Evolutionary conservation across 257 asterid genomes (phyloP).

Genomic region (Verbascum thapsus): DNA sequence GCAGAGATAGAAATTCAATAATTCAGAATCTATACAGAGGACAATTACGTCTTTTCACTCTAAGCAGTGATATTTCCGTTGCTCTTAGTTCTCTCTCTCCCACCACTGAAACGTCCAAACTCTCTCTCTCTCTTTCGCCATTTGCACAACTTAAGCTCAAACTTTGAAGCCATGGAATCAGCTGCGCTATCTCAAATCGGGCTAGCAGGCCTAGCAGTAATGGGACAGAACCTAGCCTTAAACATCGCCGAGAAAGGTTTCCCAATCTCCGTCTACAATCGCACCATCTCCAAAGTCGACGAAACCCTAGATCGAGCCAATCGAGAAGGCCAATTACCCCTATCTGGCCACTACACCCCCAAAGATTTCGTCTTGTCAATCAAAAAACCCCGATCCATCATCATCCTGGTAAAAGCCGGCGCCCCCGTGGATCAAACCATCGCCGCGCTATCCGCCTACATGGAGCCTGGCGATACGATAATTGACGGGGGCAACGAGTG

Average conservation of each 20-base stretch:
- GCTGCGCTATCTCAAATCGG: conserved; percentile 72
- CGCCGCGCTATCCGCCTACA: conserved; percentile 64
- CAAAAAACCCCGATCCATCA: conserved; percentile 69
- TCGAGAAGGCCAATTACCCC: conserved; percentile 69
- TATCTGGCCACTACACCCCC: conserved; percentile 70
- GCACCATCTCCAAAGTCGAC: conserved; percentile 77
- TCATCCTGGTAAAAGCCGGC: conserved; percentile 91
- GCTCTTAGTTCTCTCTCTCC: conserved; percentile 7
- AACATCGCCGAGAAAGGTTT: conserved; percentile 93
- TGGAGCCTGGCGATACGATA: conserved; percentile 93
- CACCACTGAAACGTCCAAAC: background rate
- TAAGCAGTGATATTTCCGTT: background rate
- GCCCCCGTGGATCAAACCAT: conserved; percentile 92
- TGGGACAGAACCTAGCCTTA: conserved; percentile 89
- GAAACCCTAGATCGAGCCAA: conserved; percentile 84
- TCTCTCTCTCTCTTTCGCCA: conserved; percentile 7
- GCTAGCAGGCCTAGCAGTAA: conserved; percentile 79
- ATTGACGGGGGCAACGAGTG: conserved; percentile 96
- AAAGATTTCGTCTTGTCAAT: conserved; percentile 73
- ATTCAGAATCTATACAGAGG: conserved; percentile 13
- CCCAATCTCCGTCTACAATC: conserved; percentile 84
- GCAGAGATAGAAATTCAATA: too few relatives aligned
- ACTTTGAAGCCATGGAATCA: conserved; percentile 42
- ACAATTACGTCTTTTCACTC: conserved; percentile 20
- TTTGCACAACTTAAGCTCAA: background rate